phyloP scores from a whole-genome alignment of 2,329 filamentous ascomycete genomes.

The Coniochaeta ligniaria region DNA sequence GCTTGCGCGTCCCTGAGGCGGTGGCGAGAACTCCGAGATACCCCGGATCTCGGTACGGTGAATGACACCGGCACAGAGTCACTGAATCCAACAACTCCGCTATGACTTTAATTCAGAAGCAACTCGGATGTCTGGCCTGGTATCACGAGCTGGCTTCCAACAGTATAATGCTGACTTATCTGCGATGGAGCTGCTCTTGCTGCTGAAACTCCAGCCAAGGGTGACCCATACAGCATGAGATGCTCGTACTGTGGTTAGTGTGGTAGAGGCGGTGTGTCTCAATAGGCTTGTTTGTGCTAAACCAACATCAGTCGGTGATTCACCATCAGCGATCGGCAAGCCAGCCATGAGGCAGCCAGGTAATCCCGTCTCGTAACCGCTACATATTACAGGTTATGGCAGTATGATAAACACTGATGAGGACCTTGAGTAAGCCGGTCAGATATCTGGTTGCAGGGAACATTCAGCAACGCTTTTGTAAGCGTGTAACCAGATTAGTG shows the following conservation, averaged over 20 bases:
- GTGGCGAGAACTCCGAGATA: neutral
- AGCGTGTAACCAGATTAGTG: neutral
- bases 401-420: neutral
- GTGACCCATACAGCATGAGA: neutral
- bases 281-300: neutral
- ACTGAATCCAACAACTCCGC: neutral
- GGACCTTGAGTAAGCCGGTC: neutral
- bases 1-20: neutral
- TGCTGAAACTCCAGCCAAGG: neutral
- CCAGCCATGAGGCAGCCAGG: neutral
- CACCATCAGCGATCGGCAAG: neutral
- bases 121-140: neutral
- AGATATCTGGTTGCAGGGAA: neutral
- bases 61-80: neutral
- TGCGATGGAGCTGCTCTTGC: neutral
- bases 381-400: neutral
- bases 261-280: neutral
- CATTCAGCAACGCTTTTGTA: neutral
- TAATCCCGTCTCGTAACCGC: neutral
- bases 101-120: neutral
- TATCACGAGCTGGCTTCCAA: no score
- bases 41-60: neutral
- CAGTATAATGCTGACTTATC: neutral
- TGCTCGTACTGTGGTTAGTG: no score
- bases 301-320: neutral